phyloP scores from a whole-genome alignment of 257 asterid species.

The Handroanthus guayacan region DNA sequence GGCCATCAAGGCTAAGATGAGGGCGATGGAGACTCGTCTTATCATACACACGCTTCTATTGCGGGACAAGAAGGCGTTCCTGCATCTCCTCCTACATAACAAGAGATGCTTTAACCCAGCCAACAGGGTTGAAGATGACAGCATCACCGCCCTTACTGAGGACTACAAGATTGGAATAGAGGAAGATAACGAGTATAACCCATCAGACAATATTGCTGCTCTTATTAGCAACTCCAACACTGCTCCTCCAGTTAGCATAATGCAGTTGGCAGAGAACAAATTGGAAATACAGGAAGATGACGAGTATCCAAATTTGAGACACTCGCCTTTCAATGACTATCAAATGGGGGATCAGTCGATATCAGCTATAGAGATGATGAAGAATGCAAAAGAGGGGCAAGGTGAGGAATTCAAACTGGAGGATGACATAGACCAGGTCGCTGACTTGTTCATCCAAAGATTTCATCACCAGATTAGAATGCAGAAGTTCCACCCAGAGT shows the following conservation, averaged over 20 bases:
- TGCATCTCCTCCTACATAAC: constrained; percentile 28
- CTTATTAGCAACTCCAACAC: constrained; percentile 17
- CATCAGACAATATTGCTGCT: background rate
- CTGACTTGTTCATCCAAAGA: constrained; percentile 49
- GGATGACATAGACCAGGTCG: constrained; percentile 46
- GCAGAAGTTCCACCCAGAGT: constrained; percentile 36
- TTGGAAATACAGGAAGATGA: constrained; percentile 20
- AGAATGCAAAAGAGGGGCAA: constrained; percentile 27
- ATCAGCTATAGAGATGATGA: constrained; percentile 34
- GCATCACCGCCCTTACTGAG: constrained; percentile 19
- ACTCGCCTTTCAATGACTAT: background rate
- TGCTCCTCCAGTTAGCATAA: constrained; percentile 25
- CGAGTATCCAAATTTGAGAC: background rate
- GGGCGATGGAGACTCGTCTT: constrained; percentile 46
- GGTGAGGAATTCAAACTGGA: constrained; percentile 42
- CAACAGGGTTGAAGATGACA: constrained; percentile 28
- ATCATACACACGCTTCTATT: constrained; percentile 42
- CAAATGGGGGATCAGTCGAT: constrained; percentile 6
- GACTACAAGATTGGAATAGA: constrained; percentile 4
- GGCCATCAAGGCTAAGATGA: constrained; percentile 35
- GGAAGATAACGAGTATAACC: constrained; percentile 27
- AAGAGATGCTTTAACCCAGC: constrained; percentile 26
- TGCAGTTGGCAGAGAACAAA: constrained; percentile 10
- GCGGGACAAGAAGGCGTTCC: constrained; percentile 41
- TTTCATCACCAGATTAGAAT: constrained; percentile 48